A percentile compares a stretch with the other conserved stretches of the same genome.
Conservation (phyloP, 2,329 filamentous ascomycete genomes). For the Colletotrichum cordylinicola region DNA sequence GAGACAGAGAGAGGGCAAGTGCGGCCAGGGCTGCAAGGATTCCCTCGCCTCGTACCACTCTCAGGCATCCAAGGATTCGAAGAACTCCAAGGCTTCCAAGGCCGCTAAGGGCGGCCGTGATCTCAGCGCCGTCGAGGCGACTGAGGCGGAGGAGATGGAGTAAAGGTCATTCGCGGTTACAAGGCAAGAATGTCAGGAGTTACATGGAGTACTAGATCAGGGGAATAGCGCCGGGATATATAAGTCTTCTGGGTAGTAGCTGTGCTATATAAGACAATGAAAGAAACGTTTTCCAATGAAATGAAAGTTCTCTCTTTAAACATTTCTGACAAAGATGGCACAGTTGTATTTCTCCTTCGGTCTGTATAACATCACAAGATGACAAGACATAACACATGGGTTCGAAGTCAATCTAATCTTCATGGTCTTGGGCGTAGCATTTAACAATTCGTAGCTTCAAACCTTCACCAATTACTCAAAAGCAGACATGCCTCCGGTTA, state of each 20-base stretch:
- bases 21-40: background rate
- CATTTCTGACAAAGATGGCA: background rate
- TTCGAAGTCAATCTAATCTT: background rate
- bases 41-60: background rate
- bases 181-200: background rate
- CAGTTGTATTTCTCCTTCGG: background rate
- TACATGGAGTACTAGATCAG: background rate
- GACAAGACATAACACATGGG: background rate
- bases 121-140: background rate
- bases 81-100: background rate
- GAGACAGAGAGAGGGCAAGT: background rate
- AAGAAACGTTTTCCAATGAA: background rate
- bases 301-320: background rate
- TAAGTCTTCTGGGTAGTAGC: background rate
- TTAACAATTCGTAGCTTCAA: background rate
- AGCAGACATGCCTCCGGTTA: too few relatives aligned
- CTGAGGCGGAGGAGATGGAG: background rate
- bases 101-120: background rate
- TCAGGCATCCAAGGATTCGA: background rate
- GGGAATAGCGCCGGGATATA: background rate
- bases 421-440: background rate
- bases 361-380: background rate
- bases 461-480: too few relatives aligned
- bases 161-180: background rate
- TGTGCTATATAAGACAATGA: background rate